Conservation (phyloP, 2,329 filamentous ascomycete genomes). For the Ilyonectria mors-panacis region DNA sequence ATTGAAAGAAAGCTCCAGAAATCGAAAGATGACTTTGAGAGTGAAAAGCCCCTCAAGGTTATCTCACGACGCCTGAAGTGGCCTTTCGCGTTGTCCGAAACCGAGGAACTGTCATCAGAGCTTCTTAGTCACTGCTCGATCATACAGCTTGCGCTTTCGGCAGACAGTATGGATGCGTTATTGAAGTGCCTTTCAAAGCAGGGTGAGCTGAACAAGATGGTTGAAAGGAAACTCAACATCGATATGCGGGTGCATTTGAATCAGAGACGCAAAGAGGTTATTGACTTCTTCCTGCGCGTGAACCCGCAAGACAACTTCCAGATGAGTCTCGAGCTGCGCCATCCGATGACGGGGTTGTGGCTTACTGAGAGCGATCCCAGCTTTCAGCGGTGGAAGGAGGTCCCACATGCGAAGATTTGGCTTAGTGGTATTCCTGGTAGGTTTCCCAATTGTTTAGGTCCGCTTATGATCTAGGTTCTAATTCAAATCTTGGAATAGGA, state of each 20-base stretch:
- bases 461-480: too few relatives aligned
- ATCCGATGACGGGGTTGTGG: constrained; percentile 14
- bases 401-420: constrained; percentile 1
- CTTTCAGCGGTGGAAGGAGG: neutral
- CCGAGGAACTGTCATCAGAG: neutral
- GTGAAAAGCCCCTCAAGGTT: neutral
- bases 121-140: constrained; percentile 2
- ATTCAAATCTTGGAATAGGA: neutral
- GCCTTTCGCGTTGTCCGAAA: constrained; percentile 3
- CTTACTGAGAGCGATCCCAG: constrained; percentile 2
- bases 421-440: constrained; percentile 7
- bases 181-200: constrained; percentile 16
- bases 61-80: constrained; percentile 7
- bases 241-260: neutral
- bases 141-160: constrained; percentile 8
- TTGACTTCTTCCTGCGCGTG: constrained; percentile 1
- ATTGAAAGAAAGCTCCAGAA: constrained; percentile 9
- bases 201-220: neutral
- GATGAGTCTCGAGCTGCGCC: constrained; percentile 1
- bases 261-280: neutral
- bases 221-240: constrained; percentile 3
- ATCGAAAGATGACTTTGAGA: constrained; percentile 2
- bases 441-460: too few relatives aligned
- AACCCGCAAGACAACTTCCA: constrained; percentile 13
- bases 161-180: constrained; percentile 10